These are phyloP conservation scores for Geosiphon pyriformis DNA, from an alignment of 192 early-diverging fungal species.

Conservation along the genomic window DNA sequence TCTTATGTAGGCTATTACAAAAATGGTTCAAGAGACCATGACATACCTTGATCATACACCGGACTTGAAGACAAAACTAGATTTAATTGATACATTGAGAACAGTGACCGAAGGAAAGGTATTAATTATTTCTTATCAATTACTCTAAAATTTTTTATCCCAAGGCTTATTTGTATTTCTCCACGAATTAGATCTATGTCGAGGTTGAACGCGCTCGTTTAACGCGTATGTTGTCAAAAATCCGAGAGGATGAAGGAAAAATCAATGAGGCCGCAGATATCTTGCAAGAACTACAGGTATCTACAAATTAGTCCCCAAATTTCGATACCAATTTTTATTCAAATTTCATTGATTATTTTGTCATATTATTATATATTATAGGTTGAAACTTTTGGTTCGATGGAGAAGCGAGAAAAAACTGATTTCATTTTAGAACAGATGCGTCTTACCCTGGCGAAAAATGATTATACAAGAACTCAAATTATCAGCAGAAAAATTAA, in stretches of 20 bases:
- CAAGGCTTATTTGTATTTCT: neutral
- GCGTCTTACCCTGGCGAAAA: constrained; percentile 88
- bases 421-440: constrained; percentile 99
- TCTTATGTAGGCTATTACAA: constrained; percentile 71
- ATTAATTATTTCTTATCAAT: constrained; percentile 8
- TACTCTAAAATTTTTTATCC: neutral
- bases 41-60: constrained; percentile 81
- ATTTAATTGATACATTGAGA: constrained; percentile 90
- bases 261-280: constrained; percentile 89
- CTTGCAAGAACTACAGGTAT: constrained; percentile 90
- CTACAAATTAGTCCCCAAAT: neutral
- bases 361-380: too few relatives aligned
- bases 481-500: constrained; percentile 97
- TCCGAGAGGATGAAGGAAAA: constrained; percentile 87
- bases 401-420: constrained; percentile 98
- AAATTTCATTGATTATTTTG: too few relatives aligned
- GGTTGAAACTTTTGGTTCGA: constrained; percentile 98
- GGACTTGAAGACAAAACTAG: constrained; percentile 74
- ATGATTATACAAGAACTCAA: constrained; percentile 85
- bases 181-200: constrained; percentile 76
- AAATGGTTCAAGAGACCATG: constrained; percentile 94
- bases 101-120: constrained; percentile 97
- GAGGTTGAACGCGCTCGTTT: constrained; percentile 96
- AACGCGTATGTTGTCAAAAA: constrained; percentile 82
- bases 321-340: too few relatives aligned